Evolutionary conservation across 2,329 filamentous ascomycete species (phyloP).

Genomic region (Alternaria infectoria): DNA sequence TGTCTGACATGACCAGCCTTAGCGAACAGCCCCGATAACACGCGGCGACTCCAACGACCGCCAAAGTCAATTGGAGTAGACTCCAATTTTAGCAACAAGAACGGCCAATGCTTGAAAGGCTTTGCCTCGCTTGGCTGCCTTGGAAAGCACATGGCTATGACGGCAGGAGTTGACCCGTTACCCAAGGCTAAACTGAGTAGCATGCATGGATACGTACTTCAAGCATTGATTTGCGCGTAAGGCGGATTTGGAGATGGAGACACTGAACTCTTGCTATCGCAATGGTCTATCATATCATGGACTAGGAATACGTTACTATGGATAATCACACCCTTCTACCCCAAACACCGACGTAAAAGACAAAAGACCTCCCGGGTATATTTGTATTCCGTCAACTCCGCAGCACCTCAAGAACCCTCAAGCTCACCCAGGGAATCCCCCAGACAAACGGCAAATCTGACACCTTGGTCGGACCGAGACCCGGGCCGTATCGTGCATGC

Average conservation of each 20-base stretch:
- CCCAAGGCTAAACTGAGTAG: background rate
- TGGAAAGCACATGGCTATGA: background rate
- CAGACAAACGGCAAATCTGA: background rate
- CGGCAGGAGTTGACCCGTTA: background rate
- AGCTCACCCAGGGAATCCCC: background rate
- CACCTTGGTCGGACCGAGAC: background rate
- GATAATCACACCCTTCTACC: background rate
- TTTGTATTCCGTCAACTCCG: background rate
- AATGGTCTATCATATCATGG: background rate
- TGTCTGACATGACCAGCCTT: background rate
- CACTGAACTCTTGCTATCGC: background rate
- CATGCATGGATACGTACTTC: background rate
- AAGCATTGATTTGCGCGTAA: background rate
- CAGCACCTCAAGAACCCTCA: background rate
- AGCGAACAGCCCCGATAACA: background rate
- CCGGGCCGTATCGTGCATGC: slow-evolving; percentile 1
- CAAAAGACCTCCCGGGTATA: background rate
- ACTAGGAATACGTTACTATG: background rate
- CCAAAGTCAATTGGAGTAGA: background rate
- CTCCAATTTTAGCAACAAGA: background rate
- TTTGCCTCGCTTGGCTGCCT: background rate
- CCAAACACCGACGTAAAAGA: background rate
- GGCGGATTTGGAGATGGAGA: background rate
- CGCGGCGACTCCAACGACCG: background rate
- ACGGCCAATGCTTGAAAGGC: background rate